Conservation (phyloP, 2,329 filamentous ascomycete genomes). For the Penicillium sp. region DNA sequence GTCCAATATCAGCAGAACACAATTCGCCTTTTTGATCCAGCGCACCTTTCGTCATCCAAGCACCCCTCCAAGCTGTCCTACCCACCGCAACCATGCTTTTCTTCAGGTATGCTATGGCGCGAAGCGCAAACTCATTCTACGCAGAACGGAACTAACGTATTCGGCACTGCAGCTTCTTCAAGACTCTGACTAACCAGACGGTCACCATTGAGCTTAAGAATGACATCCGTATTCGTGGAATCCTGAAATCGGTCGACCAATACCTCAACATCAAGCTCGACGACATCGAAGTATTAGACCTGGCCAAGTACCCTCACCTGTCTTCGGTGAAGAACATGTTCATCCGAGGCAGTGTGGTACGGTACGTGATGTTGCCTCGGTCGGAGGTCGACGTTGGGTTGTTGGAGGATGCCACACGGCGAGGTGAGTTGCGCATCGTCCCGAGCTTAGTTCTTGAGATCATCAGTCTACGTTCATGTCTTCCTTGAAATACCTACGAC, state of each 20-base stretch:
- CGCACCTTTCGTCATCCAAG: background rate
- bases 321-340: conserved; percentile 93
- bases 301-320: conserved; percentile 91
- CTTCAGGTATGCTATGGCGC: conserved; percentile 44
- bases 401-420: conserved; percentile 84
- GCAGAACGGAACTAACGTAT: background rate
- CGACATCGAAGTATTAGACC: conserved; percentile 87
- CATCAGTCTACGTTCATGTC: background rate
- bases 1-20: background rate
- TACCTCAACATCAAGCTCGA: conserved; percentile 99
- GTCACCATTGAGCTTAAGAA: conserved; percentile 99
- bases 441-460: background rate
- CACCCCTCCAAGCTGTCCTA: conserved; percentile 7
- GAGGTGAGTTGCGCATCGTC: conserved; percentile 56
- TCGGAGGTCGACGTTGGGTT: conserved; percentile 79
- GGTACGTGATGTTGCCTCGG: conserved; percentile 85
- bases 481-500: background rate
- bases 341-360: conserved; percentile 86
- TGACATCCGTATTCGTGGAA: conserved; percentile 94
- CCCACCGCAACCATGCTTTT: conserved; percentile 46
- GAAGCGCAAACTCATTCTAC: background rate
- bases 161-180: conserved; percentile 77
- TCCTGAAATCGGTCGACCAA: conserved; percentile 95
- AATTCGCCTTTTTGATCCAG: background rate
- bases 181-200: conserved; percentile 94